Percentiles rank a stretch among this genome's conserved stretches.
Conservation (phyloP, 805 yeast genomes). For the Debaryomyces castellii region DNA sequence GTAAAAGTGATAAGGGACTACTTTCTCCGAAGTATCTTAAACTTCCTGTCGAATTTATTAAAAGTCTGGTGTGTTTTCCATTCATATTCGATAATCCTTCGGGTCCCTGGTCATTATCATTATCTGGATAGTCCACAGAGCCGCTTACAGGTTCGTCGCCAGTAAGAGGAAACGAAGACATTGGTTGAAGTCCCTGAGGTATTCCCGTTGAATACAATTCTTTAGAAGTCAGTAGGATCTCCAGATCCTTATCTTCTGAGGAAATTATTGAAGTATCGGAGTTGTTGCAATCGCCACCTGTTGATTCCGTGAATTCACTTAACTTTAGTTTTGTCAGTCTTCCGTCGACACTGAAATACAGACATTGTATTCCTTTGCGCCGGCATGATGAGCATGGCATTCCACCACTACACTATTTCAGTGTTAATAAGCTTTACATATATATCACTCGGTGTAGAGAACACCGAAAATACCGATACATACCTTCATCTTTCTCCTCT, state of each 20-base stretch:
- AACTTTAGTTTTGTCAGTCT: conserved; percentile 12
- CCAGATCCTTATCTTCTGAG: background rate
- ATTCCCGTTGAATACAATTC: background rate
- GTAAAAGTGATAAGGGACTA: conserved; percentile 38
- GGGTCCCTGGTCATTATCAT: background rate
- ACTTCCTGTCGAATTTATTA: conserved; percentile 35
- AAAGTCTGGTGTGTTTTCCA: conserved; percentile 24
- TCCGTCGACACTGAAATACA: conserved; percentile 23
- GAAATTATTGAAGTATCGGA: background rate
- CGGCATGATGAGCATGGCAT: conserved; percentile 38
- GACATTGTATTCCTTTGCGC: conserved; percentile 27
- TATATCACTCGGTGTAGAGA: background rate
- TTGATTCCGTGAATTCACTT: background rate
- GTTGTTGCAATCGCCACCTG: background rate
- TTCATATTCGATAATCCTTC: conserved; percentile 13
- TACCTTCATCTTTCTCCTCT: conserved; percentile 34
- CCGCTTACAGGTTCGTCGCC: background rate
- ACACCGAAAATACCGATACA: background rate
- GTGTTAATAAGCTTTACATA: conserved; percentile 3
- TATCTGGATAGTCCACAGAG: background rate
- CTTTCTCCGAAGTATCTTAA: conserved; percentile 42
- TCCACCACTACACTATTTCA: conserved; percentile 16
- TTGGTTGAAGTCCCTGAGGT: background rate
- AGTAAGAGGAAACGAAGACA: background rate
- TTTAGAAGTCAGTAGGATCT: background rate